These are phyloP conservation scores for Novakomyces olei DNA, from an alignment of 805 yeast species.

Conservation along the genomic window DNA sequence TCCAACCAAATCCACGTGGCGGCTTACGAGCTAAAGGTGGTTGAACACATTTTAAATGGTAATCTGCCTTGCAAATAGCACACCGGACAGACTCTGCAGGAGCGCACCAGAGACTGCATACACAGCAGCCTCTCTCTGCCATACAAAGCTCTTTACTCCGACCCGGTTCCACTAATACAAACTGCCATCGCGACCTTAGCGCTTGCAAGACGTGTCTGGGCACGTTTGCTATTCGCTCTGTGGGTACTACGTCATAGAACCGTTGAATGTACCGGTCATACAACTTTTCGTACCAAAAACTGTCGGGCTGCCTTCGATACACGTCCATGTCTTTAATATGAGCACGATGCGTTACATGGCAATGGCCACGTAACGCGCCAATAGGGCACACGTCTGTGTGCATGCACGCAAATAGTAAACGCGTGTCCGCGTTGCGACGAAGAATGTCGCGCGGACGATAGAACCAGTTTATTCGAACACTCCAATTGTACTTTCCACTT, in stretches of 20 bases:
- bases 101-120: slow-evolving; percentile 72
- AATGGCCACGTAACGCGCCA: slow-evolving; percentile 50
- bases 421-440: slow-evolving; percentile 41
- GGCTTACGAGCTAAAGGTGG: slow-evolving; percentile 70
- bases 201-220: slow-evolving; percentile 40
- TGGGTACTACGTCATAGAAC: slow-evolving; percentile 57
- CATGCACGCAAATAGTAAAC: slow-evolving; percentile 63
- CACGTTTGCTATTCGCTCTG: slow-evolving; percentile 31
- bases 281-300: slow-evolving; percentile 65
- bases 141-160: slow-evolving; percentile 38
- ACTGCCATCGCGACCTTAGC: slow-evolving; percentile 44
- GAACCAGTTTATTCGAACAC: slow-evolving; percentile 70
- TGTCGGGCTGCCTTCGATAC: slow-evolving; percentile 37
- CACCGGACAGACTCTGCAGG: slow-evolving; percentile 53
- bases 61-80: slow-evolving; percentile 46
- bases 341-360: slow-evolving; percentile 42
- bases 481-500: slow-evolving; percentile 10
- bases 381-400: slow-evolving; percentile 70
- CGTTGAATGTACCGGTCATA: slow-evolving; percentile 71
- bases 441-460: slow-evolving; percentile 73
- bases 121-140: slow-evolving; percentile 46
- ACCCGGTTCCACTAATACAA: slow-evolving; percentile 51
- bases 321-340: slow-evolving; percentile 39
- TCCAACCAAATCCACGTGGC: slow-evolving; percentile 74
- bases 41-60: slow-evolving; percentile 65